phyloP scores from a whole-genome alignment of 2,329 filamentous ascomycete genomes.

The Drechslerella dactyloides region DNA sequence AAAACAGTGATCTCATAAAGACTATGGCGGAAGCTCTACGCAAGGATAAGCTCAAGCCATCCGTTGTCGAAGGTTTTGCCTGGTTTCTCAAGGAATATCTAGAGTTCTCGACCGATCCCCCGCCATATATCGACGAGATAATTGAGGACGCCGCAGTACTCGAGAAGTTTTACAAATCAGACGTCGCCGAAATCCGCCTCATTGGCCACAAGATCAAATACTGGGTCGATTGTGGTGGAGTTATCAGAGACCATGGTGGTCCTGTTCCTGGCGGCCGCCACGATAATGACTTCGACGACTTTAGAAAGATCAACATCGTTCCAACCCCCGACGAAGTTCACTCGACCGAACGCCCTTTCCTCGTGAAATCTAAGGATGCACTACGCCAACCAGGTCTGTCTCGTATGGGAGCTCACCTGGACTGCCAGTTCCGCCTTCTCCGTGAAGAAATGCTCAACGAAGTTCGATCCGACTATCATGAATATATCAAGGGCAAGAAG shows the following conservation, averaged over 20 bases:
- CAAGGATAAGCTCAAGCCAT: constrained; percentile 13
- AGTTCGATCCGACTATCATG: constrained; percentile 66
- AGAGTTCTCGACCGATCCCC: constrained; percentile 1
- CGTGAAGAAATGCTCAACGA: constrained; percentile 74
- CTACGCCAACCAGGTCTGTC: constrained; percentile 53
- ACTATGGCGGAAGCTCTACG: constrained; percentile 5
- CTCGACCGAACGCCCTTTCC: constrained; percentile 64
- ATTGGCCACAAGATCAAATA: constrained; percentile 29
- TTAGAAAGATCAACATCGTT: constrained; percentile 67
- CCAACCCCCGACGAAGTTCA: constrained; percentile 71
- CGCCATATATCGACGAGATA: constrained; percentile 11
- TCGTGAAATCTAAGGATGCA: constrained; percentile 62
- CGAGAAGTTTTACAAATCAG: constrained; percentile 14
- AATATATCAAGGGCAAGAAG: constrained; percentile 63
- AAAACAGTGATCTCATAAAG: not conserved
- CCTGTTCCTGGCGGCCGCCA: constrained; percentile 69
- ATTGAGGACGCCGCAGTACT: constrained; percentile 6
- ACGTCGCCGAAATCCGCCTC: not conserved
- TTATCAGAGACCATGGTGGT: not conserved
- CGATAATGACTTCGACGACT: constrained; percentile 73
- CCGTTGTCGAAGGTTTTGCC: constrained; percentile 24
- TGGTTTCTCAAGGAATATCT: constrained; percentile 29
- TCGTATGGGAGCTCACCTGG: constrained; percentile 64
- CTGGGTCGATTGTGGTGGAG: constrained; percentile 22
- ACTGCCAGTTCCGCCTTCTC: constrained; percentile 74